phyloP scores from a whole-genome alignment of 257 asterid genomes.

The Petrea volubilis region DNA sequence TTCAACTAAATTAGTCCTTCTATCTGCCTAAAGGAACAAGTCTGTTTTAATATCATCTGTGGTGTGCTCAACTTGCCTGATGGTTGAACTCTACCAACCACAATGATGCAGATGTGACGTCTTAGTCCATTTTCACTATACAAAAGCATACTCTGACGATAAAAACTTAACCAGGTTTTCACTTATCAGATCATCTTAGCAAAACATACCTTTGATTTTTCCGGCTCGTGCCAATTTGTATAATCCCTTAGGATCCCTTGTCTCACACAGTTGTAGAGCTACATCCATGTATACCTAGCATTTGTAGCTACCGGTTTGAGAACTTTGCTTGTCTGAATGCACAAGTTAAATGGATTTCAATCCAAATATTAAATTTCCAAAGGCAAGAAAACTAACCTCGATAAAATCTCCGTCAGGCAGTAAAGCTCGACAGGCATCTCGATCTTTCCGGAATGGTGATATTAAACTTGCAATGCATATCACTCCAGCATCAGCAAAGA shows the following conservation, averaged over 20 bases:
- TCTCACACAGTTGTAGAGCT: slow-evolving; percentile 67
- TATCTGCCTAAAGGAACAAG: no score
- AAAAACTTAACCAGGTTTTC: neutral
- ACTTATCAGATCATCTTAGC: neutral
- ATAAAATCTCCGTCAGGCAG: slow-evolving; percentile 73
- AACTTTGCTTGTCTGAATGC: neutral
- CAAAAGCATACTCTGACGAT: neutral
- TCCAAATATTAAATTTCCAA: neutral
- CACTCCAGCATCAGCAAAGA: slow-evolving; percentile 76
- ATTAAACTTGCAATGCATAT: slow-evolving; percentile 79
- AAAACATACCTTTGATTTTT: slow-evolving; percentile 60
- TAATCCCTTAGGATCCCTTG: slow-evolving; percentile 82
- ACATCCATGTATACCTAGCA: slow-evolving; percentile 82
- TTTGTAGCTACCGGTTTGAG: neutral
- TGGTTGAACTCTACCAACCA: neutral
- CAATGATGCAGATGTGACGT: neutral
- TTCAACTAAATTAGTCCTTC: no score
- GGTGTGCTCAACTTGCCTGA: no score
- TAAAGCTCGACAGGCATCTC: slow-evolving; percentile 73
- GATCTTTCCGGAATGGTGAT: slow-evolving; percentile 75
- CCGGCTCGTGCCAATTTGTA: slow-evolving; percentile 86
- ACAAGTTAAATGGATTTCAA: neutral
- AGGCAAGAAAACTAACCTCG: slow-evolving; percentile 44
- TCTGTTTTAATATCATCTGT: no score
- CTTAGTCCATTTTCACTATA: neutral